Evolutionary conservation across 192 early-diverging fungal genomes (phyloP).

Genomic region (Umbelopsis vinacea): DNA sequence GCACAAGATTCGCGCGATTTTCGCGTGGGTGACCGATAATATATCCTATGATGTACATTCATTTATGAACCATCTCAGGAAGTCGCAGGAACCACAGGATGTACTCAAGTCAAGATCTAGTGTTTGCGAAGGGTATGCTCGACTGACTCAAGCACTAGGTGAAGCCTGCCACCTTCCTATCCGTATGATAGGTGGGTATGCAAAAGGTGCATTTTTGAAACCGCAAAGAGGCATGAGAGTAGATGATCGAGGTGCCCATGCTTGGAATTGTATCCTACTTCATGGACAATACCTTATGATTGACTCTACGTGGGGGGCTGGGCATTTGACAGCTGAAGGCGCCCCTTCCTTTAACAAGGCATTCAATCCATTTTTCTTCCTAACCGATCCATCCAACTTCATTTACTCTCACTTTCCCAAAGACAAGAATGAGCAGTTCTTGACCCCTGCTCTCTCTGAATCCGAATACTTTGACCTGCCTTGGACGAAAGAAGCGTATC

Average conservation of each 20-base stretch:
- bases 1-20: conserved; percentile 54
- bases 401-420: conserved; percentile 64
- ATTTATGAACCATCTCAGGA: conserved; percentile 30
- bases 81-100: conserved; percentile 33
- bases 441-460: conserved; percentile 49
- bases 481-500: conserved; percentile 32
- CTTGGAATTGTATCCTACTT: conserved; percentile 59
- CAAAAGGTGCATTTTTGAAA: conserved; percentile 36
- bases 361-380: conserved; percentile 61
- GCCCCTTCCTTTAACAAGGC: conserved; percentile 39
- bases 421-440: conserved; percentile 53
- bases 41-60: conserved; percentile 54
- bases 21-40: conserved; percentile 58
- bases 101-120: conserved; percentile 45
- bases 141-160: conserved; percentile 55
- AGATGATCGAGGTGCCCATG: conserved; percentile 44
- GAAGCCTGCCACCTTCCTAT: conserved; percentile 47
- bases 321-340: conserved; percentile 36
- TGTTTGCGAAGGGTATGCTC: conserved; percentile 64
- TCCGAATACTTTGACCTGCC: conserved; percentile 50
- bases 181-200: conserved; percentile 51
- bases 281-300: conserved; percentile 58
- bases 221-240: conserved; percentile 29
- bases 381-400: conserved; percentile 50
- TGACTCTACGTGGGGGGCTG: conserved; percentile 65